Evolutionary conservation across 352 stramenopile genomes (phyloP).

Genomic region (Globisporangium cystogenes): DNA sequence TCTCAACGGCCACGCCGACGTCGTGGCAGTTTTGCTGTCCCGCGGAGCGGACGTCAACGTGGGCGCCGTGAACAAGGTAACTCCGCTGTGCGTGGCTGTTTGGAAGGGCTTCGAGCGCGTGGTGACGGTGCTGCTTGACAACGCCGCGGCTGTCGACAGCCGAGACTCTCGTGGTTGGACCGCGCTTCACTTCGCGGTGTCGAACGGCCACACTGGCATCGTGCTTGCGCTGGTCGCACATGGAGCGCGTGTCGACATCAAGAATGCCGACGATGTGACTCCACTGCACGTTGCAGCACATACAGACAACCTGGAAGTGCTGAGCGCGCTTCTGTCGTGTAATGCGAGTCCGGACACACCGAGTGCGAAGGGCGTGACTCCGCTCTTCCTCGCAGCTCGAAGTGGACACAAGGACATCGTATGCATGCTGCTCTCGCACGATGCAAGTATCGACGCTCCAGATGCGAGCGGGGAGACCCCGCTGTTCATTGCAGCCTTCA

Average conservation of each 20-base stretch:
- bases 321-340: not conserved
- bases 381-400: not conserved
- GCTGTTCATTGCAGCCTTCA: no score
- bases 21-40: slow-evolving; percentile 25
- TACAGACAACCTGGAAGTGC: not conserved
- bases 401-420: not conserved
- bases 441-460: no score
- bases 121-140: no score
- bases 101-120: slow-evolving; percentile 8
- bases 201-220: slow-evolving; percentile 24
- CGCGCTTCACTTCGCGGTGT: no score
- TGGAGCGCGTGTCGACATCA: slow-evolving; percentile 27
- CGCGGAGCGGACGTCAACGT: slow-evolving; percentile 29
- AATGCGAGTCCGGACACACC: not conserved
- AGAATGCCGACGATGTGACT: not conserved
- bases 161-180: no score
- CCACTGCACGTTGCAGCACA: slow-evolving; percentile 19
- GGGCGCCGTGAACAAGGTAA: slow-evolving; percentile 8
- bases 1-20: not conserved
- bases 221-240: slow-evolving; percentile 25
- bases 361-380: not conserved
- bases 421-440: not conserved
- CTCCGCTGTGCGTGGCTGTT: slow-evolving; percentile 30
- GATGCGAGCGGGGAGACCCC: no score
- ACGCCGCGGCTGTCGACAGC: no score